Evolutionary conservation across 495 filamentous ascomycete species (phyloP).

Genomic region (Xylaria curta): DNA sequence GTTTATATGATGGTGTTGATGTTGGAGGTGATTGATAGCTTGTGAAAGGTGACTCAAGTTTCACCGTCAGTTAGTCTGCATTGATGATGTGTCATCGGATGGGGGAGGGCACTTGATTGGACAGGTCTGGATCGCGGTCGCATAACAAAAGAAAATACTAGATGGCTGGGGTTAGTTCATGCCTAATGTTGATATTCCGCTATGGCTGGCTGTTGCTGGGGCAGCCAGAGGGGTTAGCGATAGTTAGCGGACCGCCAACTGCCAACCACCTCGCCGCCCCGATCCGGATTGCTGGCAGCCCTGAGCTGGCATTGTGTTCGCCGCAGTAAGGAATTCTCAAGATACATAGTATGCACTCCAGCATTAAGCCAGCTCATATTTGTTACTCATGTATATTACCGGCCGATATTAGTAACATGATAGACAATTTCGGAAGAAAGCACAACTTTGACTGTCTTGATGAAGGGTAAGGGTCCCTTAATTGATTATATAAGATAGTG

Average conservation of each 20-base stretch:
- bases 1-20: slow-evolving; percentile 27
- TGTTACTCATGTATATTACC: too few species aligned
- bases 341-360: too few species aligned
- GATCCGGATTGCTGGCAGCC: neutral
- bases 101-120: slow-evolving; percentile 34
- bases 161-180: slow-evolving; percentile 28
- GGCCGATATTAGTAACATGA: neutral
- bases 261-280: slow-evolving; percentile 17
- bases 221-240: slow-evolving; percentile 29
- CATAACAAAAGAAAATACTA: slow-evolving; percentile 29
- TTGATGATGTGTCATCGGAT: slow-evolving; percentile 39
- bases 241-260: slow-evolving; percentile 4
- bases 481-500: neutral
- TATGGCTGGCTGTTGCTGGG: slow-evolving; percentile 34
- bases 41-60: slow-evolving; percentile 21
- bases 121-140: slow-evolving; percentile 26
- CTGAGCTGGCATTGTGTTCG: neutral
- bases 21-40: neutral
- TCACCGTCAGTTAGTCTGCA: slow-evolving; percentile 36
- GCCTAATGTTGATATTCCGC: slow-evolving; percentile 32
- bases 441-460: neutral
- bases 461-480: neutral
- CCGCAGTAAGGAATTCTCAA: too few species aligned
- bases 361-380: too few species aligned
- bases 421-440: neutral